Base-by-base conservation (phyloP, 495 filamentous ascomycete species). In the Podospora fimiseda region DNA sequence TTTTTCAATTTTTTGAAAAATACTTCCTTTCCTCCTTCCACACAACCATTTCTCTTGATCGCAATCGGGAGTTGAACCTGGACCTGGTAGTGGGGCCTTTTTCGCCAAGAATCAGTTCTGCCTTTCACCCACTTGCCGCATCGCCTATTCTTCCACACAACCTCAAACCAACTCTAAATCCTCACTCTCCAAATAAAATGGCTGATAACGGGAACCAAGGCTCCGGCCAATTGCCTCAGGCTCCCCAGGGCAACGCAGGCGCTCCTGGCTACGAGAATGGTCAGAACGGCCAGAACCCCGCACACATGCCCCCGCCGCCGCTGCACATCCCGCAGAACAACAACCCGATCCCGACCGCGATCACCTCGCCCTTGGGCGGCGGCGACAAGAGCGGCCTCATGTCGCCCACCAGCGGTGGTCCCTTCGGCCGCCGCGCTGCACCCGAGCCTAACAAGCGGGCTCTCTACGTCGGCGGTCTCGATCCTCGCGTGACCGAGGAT, bases 391-490 rank as follows among this genome's bases (percentile, higher is more conserved):
- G 73, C 44, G 78, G 72, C 41, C 84, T 94, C 69, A 85, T 92
- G 76, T 95, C 91, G 38, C 88, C 89, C 33, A 85, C 82, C 61
- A 88, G 82, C 54, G 81, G 80, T 43, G 88, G 84, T 41, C 85
- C 88, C 44, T 92, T 86, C 60, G 85, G 89, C 43, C 89, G 93
- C 61, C 91, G 93, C 59, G 88, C 90, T 24, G 93, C 93, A 15
- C 93, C 93, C 46, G 93, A 99, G 73, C 93, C 93, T 40, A 99
- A 99, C 77, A 99, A 99, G 80, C 80, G 94, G 60, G 93, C 93
- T 39, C 75, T 99, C 42, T 99, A 99, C 59, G 91, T 99, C 42
- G 93, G 93, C 27, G 93, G 93, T 43, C 75, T 99, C 56, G 94
- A 99, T 66, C 89, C 90, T 30, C 81, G 93, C 46, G 93, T 97